Evolutionary conservation across 192 early-diverging fungal species (phyloP).

Genomic region (Phycomyces blakesleeanus): DNA sequence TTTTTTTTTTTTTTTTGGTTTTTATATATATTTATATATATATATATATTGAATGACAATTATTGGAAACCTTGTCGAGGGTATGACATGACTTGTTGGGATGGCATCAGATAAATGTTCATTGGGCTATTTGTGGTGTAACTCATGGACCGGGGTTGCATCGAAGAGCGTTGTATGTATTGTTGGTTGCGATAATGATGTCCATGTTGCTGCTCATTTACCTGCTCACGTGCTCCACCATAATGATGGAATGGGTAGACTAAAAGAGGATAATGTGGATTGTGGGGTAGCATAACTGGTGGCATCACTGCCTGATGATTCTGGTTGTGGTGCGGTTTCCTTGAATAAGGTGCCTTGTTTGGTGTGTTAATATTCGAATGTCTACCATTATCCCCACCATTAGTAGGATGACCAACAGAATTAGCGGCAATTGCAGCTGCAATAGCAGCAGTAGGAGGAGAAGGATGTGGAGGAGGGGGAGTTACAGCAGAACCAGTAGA

Average conservation of each 20-base stretch:
- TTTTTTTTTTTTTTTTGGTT: too few species aligned
- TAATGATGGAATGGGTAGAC: conserved; percentile 11
- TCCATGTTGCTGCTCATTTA: background rate
- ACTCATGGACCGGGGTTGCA: background rate
- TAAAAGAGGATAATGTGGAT: conserved; percentile 3
- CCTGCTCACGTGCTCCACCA: background rate
- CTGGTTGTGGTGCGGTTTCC: too few species aligned
- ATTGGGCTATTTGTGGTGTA: background rate
- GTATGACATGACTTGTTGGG: background rate
- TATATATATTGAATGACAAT: background rate
- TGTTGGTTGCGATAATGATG: background rate
- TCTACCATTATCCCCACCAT: too few species aligned
- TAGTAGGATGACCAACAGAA: too few species aligned
- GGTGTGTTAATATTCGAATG: too few species aligned
- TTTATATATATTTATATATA: too few species aligned
- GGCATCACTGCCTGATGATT: background rate
- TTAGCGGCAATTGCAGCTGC: too few species aligned
- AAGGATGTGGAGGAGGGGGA: too few species aligned
- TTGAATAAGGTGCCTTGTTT: too few species aligned
- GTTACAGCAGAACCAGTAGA: too few species aligned
- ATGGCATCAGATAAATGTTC: conserved; percentile 14
- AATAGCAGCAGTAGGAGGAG: too few species aligned
- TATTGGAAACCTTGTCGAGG: background rate
- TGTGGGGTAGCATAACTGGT: background rate
- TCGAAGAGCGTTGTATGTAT: background rate